Percentiles rank a stretch among this genome's conserved stretches.
These are phyloP conservation scores for Colletotrichum gigasporum DNA, from an alignment of 2,329 filamentous ascomycete genomes.

Conservation along the genomic window DNA sequence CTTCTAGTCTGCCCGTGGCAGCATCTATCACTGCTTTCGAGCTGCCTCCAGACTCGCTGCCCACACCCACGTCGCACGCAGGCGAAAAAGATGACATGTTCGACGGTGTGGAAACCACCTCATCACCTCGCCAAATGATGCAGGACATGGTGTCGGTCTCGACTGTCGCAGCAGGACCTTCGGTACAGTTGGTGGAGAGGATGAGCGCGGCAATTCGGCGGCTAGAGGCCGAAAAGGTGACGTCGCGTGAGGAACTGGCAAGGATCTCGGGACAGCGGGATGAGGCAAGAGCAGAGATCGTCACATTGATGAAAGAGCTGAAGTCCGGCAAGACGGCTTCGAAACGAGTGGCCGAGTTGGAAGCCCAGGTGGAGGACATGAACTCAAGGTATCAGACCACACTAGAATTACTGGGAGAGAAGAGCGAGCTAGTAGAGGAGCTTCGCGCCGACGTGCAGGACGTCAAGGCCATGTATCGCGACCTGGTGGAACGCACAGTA, in stretches of 20 bases:
- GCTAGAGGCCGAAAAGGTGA: slow-evolving; percentile 90
- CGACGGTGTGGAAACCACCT: slow-evolving; percentile 63
- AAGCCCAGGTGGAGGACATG: slow-evolving; percentile 74
- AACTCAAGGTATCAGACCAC: slow-evolving; percentile 88
- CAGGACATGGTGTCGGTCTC: slow-evolving; percentile 91
- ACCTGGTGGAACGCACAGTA: slow-evolving; percentile 86
- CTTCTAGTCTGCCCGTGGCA: slow-evolving; percentile 45
- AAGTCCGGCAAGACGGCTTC: slow-evolving; percentile 74
- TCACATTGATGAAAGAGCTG: slow-evolving; percentile 85
- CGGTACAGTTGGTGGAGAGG: slow-evolving; percentile 92
- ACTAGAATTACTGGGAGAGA: slow-evolving; percentile 94
- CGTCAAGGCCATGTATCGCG: slow-evolving; percentile 95
- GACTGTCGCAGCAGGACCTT: slow-evolving; percentile 89
- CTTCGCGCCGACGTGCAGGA: slow-evolving; percentile 88
- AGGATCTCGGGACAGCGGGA: slow-evolving; percentile 87
- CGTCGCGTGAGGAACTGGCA: slow-evolving; percentile 84
- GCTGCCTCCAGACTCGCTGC: slow-evolving; percentile 45
- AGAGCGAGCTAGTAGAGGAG: slow-evolving; percentile 95
- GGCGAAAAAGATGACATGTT: slow-evolving; percentile 59
- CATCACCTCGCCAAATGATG: slow-evolving; percentile 74
- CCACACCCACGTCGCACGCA: slow-evolving; percentile 52
- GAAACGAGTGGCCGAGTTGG: slow-evolving; percentile 69
- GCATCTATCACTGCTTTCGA: slow-evolving; percentile 61
- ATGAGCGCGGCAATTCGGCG: slow-evolving; percentile 94
- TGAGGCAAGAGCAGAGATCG: slow-evolving; percentile 91